These are phyloP conservation scores for Grosmannia huntii DNA, from an alignment of 2,329 filamentous ascomycete species.

Conservation along the genomic window DNA sequence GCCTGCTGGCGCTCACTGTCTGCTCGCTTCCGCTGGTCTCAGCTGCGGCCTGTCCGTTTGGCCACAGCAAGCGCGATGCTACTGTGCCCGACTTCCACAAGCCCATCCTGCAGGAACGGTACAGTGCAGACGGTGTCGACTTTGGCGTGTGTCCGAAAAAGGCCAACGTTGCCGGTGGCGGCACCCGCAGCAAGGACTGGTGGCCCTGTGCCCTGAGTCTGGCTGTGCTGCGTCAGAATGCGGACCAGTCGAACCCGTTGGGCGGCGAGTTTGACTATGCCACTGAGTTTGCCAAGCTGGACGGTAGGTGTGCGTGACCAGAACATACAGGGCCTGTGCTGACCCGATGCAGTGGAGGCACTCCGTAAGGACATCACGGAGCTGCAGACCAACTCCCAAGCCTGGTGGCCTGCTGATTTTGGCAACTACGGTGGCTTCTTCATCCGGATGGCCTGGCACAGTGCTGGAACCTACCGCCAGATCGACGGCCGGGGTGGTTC, in stretches of 20 bases:
- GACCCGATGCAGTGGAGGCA: conserved; percentile 22
- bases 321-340: too few relatives aligned
- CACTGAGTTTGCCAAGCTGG: conserved; percentile 44
- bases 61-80: neutral
- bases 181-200: conserved; percentile 58
- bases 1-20: neutral
- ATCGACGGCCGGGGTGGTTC: conserved; percentile 63
- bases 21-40: neutral
- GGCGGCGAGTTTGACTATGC: conserved; percentile 58
- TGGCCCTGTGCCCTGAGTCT: conserved; percentile 59
- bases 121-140: neutral
- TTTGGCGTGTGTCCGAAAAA: neutral
- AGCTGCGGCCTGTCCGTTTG: neutral
- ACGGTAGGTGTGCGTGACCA: neutral
- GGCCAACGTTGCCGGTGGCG: conserved; percentile 37
- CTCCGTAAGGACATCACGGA: conserved; percentile 59
- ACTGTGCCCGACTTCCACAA: neutral
- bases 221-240: conserved; percentile 63
- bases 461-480: conserved; percentile 65
- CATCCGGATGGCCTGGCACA: conserved; percentile 72
- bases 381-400: conserved; percentile 69
- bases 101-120: neutral
- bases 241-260: conserved; percentile 48
- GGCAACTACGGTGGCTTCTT: conserved; percentile 73
- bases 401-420: conserved; percentile 73